Evolutionary conservation across 345 rosid species (phyloP).

Genomic region (Eucalyptus pauciflora): DNA sequence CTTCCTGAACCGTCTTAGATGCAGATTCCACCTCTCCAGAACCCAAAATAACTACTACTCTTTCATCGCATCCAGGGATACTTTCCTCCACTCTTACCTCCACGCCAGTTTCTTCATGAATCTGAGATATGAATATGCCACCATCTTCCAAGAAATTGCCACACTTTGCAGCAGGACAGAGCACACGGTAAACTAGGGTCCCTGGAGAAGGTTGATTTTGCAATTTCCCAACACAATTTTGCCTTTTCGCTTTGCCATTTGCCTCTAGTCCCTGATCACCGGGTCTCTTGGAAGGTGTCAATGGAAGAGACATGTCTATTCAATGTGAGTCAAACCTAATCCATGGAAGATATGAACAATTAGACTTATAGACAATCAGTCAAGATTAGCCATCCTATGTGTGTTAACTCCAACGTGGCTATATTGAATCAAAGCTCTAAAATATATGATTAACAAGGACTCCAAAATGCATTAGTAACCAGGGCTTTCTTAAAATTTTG

Average conservation of each 20-base stretch:
- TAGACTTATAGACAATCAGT: background rate
- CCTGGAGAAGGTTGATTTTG: slow-evolving; percentile 5
- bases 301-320: slow-evolving; percentile 27
- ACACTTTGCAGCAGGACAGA: slow-evolving; percentile 31
- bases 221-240: slow-evolving; percentile 16
- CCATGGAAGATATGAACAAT: background rate
- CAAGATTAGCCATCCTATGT: background rate
- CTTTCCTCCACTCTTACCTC: slow-evolving; percentile 42
- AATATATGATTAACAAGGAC: background rate
- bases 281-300: slow-evolving; percentile 50
- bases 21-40: slow-evolving; percentile 7
- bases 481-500: background rate
- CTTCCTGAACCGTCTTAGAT: background rate
- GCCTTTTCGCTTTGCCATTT: slow-evolving; percentile 39
- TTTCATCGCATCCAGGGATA: slow-evolving; percentile 46
- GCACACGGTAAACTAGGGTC: slow-evolving; percentile 20
- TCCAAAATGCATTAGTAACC: background rate
- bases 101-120: slow-evolving; percentile 37
- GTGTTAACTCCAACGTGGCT: background rate
- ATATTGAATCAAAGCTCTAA: background rate
- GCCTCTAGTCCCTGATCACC: slow-evolving; percentile 21
- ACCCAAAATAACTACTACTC: slow-evolving; percentile 27
- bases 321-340: background rate
- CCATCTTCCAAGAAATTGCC: slow-evolving; percentile 25
- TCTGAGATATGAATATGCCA: slow-evolving; percentile 23